Evolutionary conservation across 805 yeast genomes (phyloP).

Genomic region (Kazachstania kunashirensis): DNA sequence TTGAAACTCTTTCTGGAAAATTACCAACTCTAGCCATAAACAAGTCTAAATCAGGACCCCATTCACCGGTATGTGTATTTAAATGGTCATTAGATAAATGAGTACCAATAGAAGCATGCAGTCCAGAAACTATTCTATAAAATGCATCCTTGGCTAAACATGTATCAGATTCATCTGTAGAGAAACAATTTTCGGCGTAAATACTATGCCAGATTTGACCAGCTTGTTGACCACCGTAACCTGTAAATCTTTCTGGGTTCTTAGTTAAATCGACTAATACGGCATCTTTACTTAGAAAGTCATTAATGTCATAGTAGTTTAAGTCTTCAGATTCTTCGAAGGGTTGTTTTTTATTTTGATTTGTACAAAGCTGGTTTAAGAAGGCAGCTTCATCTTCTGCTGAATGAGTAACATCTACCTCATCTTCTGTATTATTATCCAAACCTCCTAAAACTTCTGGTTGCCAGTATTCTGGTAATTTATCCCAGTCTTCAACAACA

Average conservation of each 20-base stretch:
- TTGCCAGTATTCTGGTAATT: conserved; percentile 62
- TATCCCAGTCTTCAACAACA: conserved; percentile 62
- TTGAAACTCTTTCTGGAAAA: conserved; percentile 79
- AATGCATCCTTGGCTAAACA: conserved; percentile 85
- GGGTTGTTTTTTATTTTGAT: conserved; percentile 8
- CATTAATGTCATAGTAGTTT: conserved; percentile 64
- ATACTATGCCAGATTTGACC: conserved; percentile 88
- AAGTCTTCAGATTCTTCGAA: conserved; percentile 31
- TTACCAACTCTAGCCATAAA: conserved; percentile 88
- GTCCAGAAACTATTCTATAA: conserved; percentile 77
- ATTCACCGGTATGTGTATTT: conserved; percentile 59
- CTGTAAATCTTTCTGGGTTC: conserved; percentile 94
- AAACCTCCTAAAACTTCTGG: conserved; percentile 51
- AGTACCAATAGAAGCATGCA: conserved; percentile 92
- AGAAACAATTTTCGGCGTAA: conserved; percentile 85
- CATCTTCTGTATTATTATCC: conserved; percentile 23
- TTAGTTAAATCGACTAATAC: conserved; percentile 79
- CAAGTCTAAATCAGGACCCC: conserved; percentile 73
- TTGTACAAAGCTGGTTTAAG: conserved; percentile 32
- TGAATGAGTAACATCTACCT: conserved; percentile 16
- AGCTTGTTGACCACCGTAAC: conserved; percentile 89
- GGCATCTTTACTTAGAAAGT: conserved; percentile 48
- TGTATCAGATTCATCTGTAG: conserved; percentile 35
- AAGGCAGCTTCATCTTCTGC: conserved; percentile 28
- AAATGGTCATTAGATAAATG: conserved; percentile 81